Evolutionary conservation across 305 asterid species (phyloP).

Genomic region (Fraxinus platypoda): DNA sequence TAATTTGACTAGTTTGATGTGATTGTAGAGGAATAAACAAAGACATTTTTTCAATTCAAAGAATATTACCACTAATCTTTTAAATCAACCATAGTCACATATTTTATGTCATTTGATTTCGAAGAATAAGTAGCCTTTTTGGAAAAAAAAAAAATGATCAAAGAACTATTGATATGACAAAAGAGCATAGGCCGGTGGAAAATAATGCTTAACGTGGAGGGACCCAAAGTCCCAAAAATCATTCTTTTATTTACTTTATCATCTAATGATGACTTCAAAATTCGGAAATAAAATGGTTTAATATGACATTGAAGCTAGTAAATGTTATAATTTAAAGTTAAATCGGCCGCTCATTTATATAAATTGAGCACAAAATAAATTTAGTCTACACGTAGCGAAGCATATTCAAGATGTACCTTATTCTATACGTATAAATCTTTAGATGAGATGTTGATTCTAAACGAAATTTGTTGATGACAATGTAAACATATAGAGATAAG

Average conservation of each 20-base stretch:
- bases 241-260: constrained; percentile 25
- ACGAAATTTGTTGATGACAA: not conserved
- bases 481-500: not conserved
- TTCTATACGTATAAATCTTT: not conserved
- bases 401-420: not conserved
- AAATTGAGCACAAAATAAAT: not conserved
- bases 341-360: not conserved
- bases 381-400: not conserved
- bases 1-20: constrained; percentile 33
- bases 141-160: not conserved
- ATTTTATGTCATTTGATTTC: constrained; percentile 21
- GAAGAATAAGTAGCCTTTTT: constrained; percentile 8
- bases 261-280: constrained; percentile 23
- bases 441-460: not conserved
- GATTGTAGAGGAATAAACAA: constrained; percentile 19
- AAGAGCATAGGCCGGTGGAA: constrained; percentile 25
- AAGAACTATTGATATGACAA: constrained; percentile 15
- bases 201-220: constrained; percentile 28
- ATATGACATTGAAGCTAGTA: not conserved
- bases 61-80: constrained; percentile 19
- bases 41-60: constrained; percentile 3
- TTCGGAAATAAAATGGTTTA: not conserved
- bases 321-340: not conserved
- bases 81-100: constrained; percentile 23
- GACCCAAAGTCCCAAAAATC: constrained; percentile 24